A percentile compares a stretch with the other conserved stretches of the same genome.
phyloP scores from a whole-genome alignment of 306 rosid species.

The Arachis stenosperma region DNA sequence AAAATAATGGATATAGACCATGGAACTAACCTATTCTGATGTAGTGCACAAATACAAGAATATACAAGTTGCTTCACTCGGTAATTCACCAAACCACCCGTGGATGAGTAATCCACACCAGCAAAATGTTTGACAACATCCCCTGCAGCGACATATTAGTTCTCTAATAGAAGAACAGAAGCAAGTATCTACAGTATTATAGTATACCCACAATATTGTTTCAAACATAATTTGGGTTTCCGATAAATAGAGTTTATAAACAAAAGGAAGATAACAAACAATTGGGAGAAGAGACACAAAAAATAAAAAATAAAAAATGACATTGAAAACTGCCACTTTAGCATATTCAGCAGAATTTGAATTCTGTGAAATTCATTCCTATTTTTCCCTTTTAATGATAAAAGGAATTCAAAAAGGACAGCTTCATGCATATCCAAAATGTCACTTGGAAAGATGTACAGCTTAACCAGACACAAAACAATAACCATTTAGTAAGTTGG shows the following conservation, averaged over 20 bases:
- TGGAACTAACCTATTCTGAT: conserved; percentile 66
- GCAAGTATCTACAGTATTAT: conserved; percentile 8
- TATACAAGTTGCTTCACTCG: conserved; percentile 66
- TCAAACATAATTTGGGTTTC: not conserved
- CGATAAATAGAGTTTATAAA: not conserved
- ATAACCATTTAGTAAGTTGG: conserved; percentile 1
- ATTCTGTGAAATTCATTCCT: not conserved
- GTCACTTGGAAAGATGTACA: not conserved
- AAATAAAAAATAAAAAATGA: not conserved
- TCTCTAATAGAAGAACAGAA: not conserved
- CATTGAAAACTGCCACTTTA: not conserved
- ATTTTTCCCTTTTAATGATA: not conserved
- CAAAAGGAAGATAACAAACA: not conserved
- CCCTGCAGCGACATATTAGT: conserved; percentile 55
- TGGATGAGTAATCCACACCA: conserved; percentile 61
- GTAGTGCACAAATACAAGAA: conserved; percentile 66
- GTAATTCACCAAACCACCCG: conserved; percentile 60
- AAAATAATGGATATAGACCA: not conserved
- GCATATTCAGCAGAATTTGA: conserved; percentile 6
- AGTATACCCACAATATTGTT: not conserved
- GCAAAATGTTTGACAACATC: conserved; percentile 58
- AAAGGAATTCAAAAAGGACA: not conserved
- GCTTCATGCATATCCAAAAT: not conserved
- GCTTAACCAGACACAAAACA: conserved; percentile 7
- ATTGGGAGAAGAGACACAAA: not conserved